These are phyloP conservation scores for Mucor lusitanicus DNA, from an alignment of 371 early-diverging fungal species.

Conservation along the genomic window DNA sequence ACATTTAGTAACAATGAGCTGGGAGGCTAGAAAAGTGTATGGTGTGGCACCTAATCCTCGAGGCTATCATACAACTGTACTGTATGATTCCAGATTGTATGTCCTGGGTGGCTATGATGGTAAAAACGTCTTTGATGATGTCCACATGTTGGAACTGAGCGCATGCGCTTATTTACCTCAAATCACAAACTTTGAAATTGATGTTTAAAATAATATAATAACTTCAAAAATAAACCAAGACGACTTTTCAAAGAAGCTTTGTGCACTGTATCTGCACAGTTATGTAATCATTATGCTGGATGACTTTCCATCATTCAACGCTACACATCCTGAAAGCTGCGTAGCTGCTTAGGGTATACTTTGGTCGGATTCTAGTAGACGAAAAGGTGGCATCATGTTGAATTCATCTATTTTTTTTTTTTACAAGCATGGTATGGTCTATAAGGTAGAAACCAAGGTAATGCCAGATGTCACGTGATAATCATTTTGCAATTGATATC, in stretches of 20 bases:
- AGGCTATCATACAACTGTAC: conserved; percentile 88
- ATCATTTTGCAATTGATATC: too few relatives aligned
- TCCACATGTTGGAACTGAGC: conserved; percentile 79
- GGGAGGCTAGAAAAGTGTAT: conserved; percentile 75
- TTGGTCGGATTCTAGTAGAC: too few relatives aligned
- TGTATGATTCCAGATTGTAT: conserved; percentile 73
- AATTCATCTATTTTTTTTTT: too few relatives aligned
- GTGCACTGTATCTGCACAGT: too few relatives aligned
- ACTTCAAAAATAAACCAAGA: neutral
- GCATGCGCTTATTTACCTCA: conserved; percentile 74
- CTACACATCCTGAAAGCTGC: too few relatives aligned
- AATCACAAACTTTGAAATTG: conserved; percentile 60
- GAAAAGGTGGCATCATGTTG: too few relatives aligned
- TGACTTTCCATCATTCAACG: too few relatives aligned
- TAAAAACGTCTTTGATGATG: conserved; percentile 75
- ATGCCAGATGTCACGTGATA: too few relatives aligned
- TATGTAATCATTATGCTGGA: too few relatives aligned
- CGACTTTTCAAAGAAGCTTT: neutral
- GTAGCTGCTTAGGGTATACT: too few relatives aligned
- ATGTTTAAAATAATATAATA: conserved; percentile 19
- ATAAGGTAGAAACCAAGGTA: too few relatives aligned
- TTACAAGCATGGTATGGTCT: too few relatives aligned
- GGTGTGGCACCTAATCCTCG: conserved; percentile 74
- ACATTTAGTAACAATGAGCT: conserved; percentile 68
- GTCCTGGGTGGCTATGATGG: conserved; percentile 91